Percentiles rank a stretch among this genome's conserved stretches.
phyloP scores from a whole-genome alignment of 2,329 filamentous ascomycete genomes.

The Leptographium wingfieldii region DNA sequence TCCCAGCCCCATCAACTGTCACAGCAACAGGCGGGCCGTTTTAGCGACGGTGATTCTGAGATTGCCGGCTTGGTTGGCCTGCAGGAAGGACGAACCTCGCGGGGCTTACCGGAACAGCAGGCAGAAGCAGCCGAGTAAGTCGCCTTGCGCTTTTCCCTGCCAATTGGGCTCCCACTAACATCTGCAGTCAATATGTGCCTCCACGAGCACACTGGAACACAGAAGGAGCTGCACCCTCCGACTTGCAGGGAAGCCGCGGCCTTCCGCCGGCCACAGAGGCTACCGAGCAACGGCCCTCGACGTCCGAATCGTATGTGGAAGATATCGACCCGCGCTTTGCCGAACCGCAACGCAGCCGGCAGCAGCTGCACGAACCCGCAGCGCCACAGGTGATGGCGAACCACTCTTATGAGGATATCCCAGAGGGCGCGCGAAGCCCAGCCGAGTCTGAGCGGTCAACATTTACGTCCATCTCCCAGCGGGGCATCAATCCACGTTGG shows the following conservation, averaged over 20 bases:
- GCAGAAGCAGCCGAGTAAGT: constrained; percentile 49
- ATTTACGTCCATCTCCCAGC: constrained; percentile 84
- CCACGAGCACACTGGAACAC: constrained; percentile 43
- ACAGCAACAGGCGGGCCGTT: constrained; percentile 30
- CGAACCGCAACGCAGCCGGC: constrained; percentile 20
- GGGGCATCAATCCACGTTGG: constrained; percentile 83
- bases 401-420: constrained; percentile 21
- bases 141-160: background rate
- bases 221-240: constrained; percentile 8
- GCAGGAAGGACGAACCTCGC: constrained; percentile 37
- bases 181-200: constrained; percentile 36
- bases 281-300: constrained; percentile 12
- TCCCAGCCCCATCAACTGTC: constrained; percentile 23
- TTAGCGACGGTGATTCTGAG: constrained; percentile 56
- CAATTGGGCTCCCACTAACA: background rate
- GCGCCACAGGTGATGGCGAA: constrained; percentile 15
- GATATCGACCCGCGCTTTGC: constrained; percentile 85
- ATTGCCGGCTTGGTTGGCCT: constrained; percentile 62
- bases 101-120: constrained; percentile 16
- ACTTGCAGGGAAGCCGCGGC: background rate
- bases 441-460: constrained; percentile 67
- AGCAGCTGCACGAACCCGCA: constrained; percentile 16
- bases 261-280: constrained; percentile 15
- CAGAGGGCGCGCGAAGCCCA: constrained; percentile 50
- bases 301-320: constrained; percentile 58